A percentile compares a stretch with the other conserved stretches of the same genome.
These are phyloP conservation scores for Piloderma croceum DNA, from an alignment of 768 basidiomycete species.

Conservation along the genomic window DNA sequence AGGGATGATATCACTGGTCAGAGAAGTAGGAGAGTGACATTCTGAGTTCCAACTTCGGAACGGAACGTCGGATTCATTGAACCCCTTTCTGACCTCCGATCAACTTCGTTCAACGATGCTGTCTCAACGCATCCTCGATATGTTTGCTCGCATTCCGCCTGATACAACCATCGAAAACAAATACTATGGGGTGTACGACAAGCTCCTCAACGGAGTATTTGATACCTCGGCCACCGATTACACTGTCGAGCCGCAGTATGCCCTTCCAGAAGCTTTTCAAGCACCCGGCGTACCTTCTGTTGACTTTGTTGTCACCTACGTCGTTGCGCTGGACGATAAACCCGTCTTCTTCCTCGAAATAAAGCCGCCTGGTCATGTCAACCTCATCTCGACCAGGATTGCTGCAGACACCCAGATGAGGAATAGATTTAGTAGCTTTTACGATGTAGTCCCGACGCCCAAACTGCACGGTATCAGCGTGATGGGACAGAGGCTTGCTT, in stretches of 20 bases:
- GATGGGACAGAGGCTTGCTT: slow-evolving; percentile 12
- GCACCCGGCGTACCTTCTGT: slow-evolving; percentile 6
- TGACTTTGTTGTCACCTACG: slow-evolving; percentile 8
- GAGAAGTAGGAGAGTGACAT: too few species aligned
- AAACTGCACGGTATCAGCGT: slow-evolving; percentile 13
- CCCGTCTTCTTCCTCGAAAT: slow-evolving; percentile 13
- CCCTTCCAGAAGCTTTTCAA: slow-evolving; percentile 10
- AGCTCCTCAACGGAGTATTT: slow-evolving; percentile 6
- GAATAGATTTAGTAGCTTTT: slow-evolving; percentile 7
- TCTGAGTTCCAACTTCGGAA: too few species aligned
- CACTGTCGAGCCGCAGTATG: slow-evolving; percentile 11
- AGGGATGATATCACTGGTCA: too few species aligned
- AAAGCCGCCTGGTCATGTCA: slow-evolving; percentile 8
- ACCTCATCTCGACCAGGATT: slow-evolving; percentile 8
- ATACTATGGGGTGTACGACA: slow-evolving; percentile 8
- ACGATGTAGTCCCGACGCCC: slow-evolving; percentile 5
- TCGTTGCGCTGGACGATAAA: slow-evolving; percentile 8
- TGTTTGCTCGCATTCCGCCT: slow-evolving; percentile 8
- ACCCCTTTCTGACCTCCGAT: too few species aligned
- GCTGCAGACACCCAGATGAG: slow-evolving; percentile 9
- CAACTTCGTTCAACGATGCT: too few species aligned
- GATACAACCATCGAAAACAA: slow-evolving; percentile 9
- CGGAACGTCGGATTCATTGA: too few species aligned
- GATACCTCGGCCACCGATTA: too few species aligned
- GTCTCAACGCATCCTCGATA: slow-evolving; percentile 7